Base-by-base conservation (phyloP, 148 eudicot species). In the Silene latifolia region DNA sequence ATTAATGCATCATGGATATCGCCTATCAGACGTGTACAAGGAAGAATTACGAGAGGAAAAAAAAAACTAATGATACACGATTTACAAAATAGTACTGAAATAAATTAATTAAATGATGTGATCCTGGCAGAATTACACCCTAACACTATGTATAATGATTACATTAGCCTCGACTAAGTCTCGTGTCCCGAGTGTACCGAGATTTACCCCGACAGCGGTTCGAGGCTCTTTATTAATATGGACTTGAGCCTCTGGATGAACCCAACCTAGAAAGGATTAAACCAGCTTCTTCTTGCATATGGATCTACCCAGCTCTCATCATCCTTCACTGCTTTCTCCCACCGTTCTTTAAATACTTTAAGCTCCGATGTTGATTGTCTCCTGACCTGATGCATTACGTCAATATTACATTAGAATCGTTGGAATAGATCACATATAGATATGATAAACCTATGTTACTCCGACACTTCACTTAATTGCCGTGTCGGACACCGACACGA, bases 231-330 rank as follows among this genome's bases (percentile, higher is more conserved):
- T 71, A 56, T 80, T 75, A 35, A 64, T 68, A 21, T 58, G 29
- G 48, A 76, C 25, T 66, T 27, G 64, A 19, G 69, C 32, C 23
- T 72, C 71, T 73, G 20, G 59, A 24, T 76, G 71, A 71, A 72
- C 66, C 78, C 56, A 17, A 46, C 58, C 46, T 80, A 27, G 63
- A 88, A 84, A 5, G 80, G 46, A n/a, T 72, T 44, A 68, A 81
- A 68, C 83, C 83, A 81, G 42, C 80, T 78, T 29, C 46, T 69
- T n/a, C 64, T 68, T 7, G 80, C 58, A 64, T 84, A 84, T 8
- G 90, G 90, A 82, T 89, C 93, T 60, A 84, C 85, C 93, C 93
- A 89, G 63, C 63, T 67, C 72, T 60, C 79, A 72, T 89, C 93
- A 44, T 81, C 83, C 76, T 87, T 79, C 79, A 84, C 89, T 3